These are phyloP conservation scores for Mortierella sp. DNA, from an alignment of 371 early-diverging fungal genomes.

Conservation along the genomic window DNA sequence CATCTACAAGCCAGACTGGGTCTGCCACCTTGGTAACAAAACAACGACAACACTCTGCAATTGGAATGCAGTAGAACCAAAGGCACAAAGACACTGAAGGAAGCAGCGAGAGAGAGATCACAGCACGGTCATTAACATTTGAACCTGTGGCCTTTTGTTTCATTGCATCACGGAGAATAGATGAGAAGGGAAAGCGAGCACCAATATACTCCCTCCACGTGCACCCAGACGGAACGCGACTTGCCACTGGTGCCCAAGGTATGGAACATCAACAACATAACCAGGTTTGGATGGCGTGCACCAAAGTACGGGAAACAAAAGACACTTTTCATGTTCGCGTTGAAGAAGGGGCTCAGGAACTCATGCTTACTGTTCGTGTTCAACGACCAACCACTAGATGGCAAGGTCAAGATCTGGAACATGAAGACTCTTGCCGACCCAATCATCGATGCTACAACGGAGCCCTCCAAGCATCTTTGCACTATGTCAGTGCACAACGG, in stretches of 20 bases:
- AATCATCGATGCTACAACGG: slow-evolving; percentile 64
- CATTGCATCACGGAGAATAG: slow-evolving; percentile 29
- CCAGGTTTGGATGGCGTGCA: not conserved
- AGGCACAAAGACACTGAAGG: not conserved
- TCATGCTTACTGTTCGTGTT: not conserved
- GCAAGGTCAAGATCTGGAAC: slow-evolving; percentile 90
- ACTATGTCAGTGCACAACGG: slow-evolving; percentile 90
- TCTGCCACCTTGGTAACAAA: slow-evolving; percentile 52
- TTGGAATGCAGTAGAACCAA: not conserved
- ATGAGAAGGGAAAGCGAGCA: slow-evolving; percentile 79
- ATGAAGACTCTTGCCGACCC: slow-evolving; percentile 74
- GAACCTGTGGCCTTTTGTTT: not conserved
- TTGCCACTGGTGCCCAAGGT: slow-evolving; percentile 93
- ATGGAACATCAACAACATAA: slow-evolving; percentile 7
- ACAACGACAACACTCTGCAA: no score
- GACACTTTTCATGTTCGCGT: not conserved
- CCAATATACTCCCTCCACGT: slow-evolving; percentile 92
- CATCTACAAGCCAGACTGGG: slow-evolving; percentile 69
- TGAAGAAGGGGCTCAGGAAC: not conserved
- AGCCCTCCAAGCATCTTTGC: slow-evolving; percentile 78
- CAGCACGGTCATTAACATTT: not conserved
- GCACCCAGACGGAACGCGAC: slow-evolving; percentile 84
- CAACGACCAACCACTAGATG: slow-evolving; percentile 63
- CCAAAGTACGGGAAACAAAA: not conserved
- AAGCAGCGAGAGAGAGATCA: not conserved